Conservation (phyloP, 441 rosid genomes). For the Gossypium lobatum region DNA sequence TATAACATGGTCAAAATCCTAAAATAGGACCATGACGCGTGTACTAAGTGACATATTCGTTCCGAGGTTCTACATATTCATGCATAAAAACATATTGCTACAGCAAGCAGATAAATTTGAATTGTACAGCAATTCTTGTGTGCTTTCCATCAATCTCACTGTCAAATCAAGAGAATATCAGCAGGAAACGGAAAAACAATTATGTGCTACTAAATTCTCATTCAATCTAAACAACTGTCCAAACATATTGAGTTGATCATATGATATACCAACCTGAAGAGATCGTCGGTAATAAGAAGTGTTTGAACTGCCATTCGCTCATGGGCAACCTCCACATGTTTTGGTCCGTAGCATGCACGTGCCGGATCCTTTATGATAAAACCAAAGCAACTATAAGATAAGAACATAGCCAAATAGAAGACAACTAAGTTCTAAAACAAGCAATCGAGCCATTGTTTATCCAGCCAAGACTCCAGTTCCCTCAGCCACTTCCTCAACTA, state of each 20-base stretch:
- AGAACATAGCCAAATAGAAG: not conserved
- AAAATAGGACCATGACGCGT: too few relatives aligned
- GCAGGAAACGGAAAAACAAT: not conserved
- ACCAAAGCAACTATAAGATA: not conserved
- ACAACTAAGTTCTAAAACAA: not conserved
- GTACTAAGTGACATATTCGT: too few relatives aligned
- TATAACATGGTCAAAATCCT: not conserved
- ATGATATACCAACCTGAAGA: constrained; percentile 63
- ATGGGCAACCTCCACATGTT: constrained; percentile 94
- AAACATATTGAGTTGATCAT: not conserved
- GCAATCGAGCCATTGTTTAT: not conserved
- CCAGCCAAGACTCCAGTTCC: not conserved
- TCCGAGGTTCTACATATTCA: too few relatives aligned
- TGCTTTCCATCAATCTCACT: not conserved
- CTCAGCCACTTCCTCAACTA: not conserved
- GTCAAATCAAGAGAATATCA: not conserved
- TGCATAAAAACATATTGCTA: too few relatives aligned
- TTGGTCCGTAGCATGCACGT: constrained; percentile 95
- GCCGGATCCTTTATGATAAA: constrained; percentile 49
- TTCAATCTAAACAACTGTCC: not conserved
- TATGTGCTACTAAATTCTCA: not conserved
- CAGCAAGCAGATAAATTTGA: not conserved
- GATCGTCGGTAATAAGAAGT: constrained; percentile 89
- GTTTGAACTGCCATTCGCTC: constrained; percentile 93
- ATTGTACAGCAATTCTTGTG: not conserved